phyloP scores from a whole-genome alignment of 306 rosid genomes.

The Hippophae rhamnoides region DNA sequence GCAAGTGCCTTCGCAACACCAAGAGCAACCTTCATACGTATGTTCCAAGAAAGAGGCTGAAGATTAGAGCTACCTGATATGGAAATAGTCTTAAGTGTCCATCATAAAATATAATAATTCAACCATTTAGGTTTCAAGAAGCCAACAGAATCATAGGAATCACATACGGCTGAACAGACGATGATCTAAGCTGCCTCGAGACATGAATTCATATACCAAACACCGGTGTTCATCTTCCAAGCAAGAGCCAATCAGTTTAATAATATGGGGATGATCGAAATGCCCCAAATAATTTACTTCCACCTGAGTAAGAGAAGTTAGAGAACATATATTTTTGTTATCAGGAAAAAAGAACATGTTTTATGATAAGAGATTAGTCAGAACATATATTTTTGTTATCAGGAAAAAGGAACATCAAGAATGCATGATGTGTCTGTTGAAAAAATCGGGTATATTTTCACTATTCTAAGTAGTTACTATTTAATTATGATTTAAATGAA shows the following conservation, averaged over 20 bases:
- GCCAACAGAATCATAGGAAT: not conserved
- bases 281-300: conserved; percentile 48
- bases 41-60: conserved; percentile 48
- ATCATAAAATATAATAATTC: not conserved
- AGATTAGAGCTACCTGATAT: conserved; percentile 38
- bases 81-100: not conserved
- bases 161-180: conserved; percentile 43
- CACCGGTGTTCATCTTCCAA: conserved; percentile 43
- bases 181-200: conserved; percentile 48
- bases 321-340: no score
- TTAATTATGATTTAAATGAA: no score
- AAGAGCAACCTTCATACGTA: conserved; percentile 43
- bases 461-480: no score
- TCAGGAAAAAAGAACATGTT: no score
- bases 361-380: conserved; percentile 7
- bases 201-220: conserved; percentile 48
- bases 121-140: not conserved
- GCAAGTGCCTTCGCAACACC: conserved; percentile 49
- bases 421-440: no score
- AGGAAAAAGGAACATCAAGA: no score
- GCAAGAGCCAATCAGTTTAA: conserved; percentile 41
- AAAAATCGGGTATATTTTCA: no score
- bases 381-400: not conserved
- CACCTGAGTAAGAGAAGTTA: conserved; percentile 21
- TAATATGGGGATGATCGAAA: conserved; percentile 33